Evolutionary conservation across 2,329 filamentous ascomycete species (phyloP).

Genomic region (Teratosphaeria epicoccoides): DNA sequence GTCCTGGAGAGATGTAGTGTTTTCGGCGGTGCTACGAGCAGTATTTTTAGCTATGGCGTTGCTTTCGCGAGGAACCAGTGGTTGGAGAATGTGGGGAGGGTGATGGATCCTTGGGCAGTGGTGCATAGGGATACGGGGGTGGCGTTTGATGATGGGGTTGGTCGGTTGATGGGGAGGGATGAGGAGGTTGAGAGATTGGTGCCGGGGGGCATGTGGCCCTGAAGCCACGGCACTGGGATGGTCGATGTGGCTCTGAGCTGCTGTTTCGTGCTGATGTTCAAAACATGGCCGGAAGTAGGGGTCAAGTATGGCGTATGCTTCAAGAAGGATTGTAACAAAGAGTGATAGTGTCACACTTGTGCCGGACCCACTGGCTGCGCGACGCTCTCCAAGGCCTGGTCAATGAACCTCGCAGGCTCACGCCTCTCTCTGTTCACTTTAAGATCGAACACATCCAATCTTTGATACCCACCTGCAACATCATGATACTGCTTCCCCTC

Average conservation of each 20-base stretch:
- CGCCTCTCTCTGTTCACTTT: conserved; percentile 36
- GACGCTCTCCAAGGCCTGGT: no score
- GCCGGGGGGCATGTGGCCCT: conserved; percentile 22
- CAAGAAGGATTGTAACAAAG: no score
- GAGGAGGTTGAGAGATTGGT: conserved; percentile 16
- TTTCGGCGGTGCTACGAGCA: conserved; percentile 37
- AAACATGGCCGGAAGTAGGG: no score
- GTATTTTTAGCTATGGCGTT: conserved; percentile 39
- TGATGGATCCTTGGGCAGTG: conserved; percentile 17
- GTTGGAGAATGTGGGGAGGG: conserved; percentile 15
- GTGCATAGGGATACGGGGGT: conserved; percentile 15
- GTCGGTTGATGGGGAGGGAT: conserved; percentile 19
- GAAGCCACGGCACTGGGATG: no score
- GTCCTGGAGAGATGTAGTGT: conserved; percentile 36
- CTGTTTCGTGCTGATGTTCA: no score
- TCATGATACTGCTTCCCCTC: conserved; percentile 50
- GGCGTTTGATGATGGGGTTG: conserved; percentile 21
- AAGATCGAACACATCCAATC: conserved; percentile 44
- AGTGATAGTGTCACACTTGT: no score
- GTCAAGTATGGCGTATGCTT: no score
- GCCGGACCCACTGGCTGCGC: no score
- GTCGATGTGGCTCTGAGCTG: no score
- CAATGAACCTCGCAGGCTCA: conserved; percentile 9
- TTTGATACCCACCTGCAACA: conserved; percentile 46
- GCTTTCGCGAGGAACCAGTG: conserved; percentile 32